Base-by-base conservation (phyloP, 2,329 filamentous ascomycete species). In the Arachnopeziza araneosa region DNA sequence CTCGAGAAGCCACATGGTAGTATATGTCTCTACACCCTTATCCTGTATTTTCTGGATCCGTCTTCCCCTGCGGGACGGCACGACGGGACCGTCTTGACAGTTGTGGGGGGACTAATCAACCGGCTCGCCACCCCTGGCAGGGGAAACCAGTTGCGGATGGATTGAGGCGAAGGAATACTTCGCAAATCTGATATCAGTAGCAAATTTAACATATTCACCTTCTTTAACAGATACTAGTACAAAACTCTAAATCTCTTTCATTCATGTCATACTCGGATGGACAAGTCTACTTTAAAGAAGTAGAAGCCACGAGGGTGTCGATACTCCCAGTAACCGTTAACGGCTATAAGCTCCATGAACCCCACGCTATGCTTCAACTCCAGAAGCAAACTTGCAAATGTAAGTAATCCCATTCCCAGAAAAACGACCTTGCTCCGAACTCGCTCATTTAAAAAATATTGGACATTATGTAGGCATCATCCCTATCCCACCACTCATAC, bases 401-500 rank as follows among this genome's bases (percentile, higher is more conserved):
- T 2, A 44, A 44, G 3, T 12, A 44, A 19, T 44, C 36, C 36
- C 17, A 44, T 17, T 44, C 36, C 36, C 36, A 44, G 36, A 44
- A 44, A 44, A 17, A 44, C 17, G 17, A 14, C 36, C 36, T 44
- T 7, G 17, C 36, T 44, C 36, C 36, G 36, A 44, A 44, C 36
- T 53, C 7, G 32, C 12, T 30, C 5, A 32, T 24, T 23, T 19
- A 58, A 21, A 53, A 49, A 23, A 23, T 36, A 7, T 50, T 5
- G 19, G 14, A 54, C 17, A 52, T 52, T 52, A 59, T 6, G 62
- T 64, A 24, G 68, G 67, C 67, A 66, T 68, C 63, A 70, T 70
- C 1, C 66, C 66, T 54, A 68, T 68, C 10, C 63, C 58, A 17
- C 60, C 57, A 26, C 54, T 51, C 50, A 26, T 30, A 23, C 49